Evolutionary conservation across 2,329 filamentous ascomycete genomes (phyloP).

Genomic region (Acrocalymma vagum): DNA sequence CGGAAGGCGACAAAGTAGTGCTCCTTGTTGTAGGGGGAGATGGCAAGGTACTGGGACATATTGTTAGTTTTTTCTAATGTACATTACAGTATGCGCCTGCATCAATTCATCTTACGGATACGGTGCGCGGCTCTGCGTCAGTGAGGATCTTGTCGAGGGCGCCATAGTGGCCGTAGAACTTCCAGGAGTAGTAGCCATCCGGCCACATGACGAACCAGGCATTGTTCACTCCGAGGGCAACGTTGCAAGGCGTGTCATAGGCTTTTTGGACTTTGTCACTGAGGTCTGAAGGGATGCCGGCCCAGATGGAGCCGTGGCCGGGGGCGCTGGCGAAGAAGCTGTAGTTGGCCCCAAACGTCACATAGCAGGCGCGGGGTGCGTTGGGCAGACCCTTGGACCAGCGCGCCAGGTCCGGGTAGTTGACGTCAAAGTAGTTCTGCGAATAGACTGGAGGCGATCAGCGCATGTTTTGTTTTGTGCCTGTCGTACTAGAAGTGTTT

Average conservation of each 20-base stretch:
- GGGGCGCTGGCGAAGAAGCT: slow-evolving; percentile 42
- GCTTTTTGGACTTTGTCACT: slow-evolving; percentile 44
- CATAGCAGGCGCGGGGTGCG: slow-evolving; percentile 35
- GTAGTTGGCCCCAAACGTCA: slow-evolving; percentile 41
- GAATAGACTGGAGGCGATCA: slow-evolving; percentile 38
- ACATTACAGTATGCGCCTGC: background rate
- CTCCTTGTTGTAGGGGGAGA: slow-evolving; percentile 41
- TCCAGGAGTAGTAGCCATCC: slow-evolving; percentile 39
- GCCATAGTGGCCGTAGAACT: slow-evolving; percentile 40
- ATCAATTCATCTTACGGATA: slow-evolving; percentile 33
- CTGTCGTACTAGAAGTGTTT: slow-evolving; percentile 15
- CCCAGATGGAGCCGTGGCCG: slow-evolving; percentile 44
- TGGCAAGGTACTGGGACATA: slow-evolving; percentile 38
- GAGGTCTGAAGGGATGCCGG: slow-evolving; percentile 39
- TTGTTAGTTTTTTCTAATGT: background rate
- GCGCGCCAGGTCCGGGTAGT: slow-evolving; percentile 38
- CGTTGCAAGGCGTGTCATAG: slow-evolving; percentile 38
- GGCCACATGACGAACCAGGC: slow-evolving; percentile 46
- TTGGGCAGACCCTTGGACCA: slow-evolving; percentile 39
- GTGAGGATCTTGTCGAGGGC: slow-evolving; percentile 37
- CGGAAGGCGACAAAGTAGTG: slow-evolving; percentile 45
- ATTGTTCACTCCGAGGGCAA: slow-evolving; percentile 37
- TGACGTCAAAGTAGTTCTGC: slow-evolving; percentile 38
- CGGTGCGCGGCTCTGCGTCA: slow-evolving; percentile 31
- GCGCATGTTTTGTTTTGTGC: slow-evolving; percentile 8